phyloP scores from a whole-genome alignment of 306 rosid genomes.

The Carpinus viminea region DNA sequence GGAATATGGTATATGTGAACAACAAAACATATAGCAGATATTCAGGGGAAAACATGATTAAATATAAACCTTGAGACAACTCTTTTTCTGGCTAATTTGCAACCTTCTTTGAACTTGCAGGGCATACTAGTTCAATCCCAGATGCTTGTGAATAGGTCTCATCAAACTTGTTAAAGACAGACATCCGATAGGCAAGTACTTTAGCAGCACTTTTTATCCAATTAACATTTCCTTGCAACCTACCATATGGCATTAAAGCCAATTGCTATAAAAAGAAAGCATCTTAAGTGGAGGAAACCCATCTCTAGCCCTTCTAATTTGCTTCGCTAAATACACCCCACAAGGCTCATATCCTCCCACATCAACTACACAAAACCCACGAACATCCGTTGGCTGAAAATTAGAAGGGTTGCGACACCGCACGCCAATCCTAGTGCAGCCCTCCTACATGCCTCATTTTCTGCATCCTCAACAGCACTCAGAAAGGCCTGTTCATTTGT shows the following conservation, averaged over 20 bases:
- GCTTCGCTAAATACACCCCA: constrained; percentile 6
- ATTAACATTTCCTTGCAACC: background rate
- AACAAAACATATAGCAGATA: background rate
- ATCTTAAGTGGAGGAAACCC: background rate
- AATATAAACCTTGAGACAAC: background rate
- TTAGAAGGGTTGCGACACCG: constrained; percentile 2
- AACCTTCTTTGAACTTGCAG: background rate
- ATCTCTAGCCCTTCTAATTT: constrained; percentile 8
- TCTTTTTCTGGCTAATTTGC: background rate
- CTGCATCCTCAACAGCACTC: constrained; percentile 11
- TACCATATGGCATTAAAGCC: constrained; percentile 1
- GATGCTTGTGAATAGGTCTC: background rate
- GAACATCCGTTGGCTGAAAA: background rate
- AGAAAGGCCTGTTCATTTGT: background rate
- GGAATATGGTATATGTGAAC: background rate
- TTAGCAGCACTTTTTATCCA: background rate
- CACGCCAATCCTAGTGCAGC: constrained; percentile 22
- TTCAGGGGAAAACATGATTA: background rate
- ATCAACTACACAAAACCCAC: constrained; percentile 8
- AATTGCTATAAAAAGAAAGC: constrained; percentile 13
- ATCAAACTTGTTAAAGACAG: background rate
- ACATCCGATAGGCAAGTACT: constrained; percentile 10
- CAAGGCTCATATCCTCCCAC: background rate
- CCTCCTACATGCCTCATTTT: constrained; percentile 7
- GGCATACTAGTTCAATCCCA: background rate